Percentiles rank a stretch among this genome's conserved stretches.
Conservation (phyloP, 441 rosid species). For the Biscutella laevigata region DNA sequence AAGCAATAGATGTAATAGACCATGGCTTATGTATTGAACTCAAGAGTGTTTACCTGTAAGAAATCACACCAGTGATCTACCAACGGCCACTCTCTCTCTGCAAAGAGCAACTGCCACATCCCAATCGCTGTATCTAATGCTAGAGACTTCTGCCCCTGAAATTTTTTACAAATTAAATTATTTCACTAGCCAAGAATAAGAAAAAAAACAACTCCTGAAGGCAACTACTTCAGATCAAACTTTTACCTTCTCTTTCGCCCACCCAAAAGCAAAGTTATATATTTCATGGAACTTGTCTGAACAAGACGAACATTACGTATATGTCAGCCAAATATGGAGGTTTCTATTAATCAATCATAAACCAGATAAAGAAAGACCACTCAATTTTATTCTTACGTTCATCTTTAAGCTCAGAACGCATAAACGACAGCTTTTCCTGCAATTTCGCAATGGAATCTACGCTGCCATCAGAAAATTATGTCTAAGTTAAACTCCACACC, state of each 20-base stretch:
- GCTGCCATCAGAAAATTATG: conserved; percentile 40
- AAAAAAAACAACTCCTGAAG: neutral
- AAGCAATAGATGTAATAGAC: neutral
- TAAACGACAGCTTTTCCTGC: conserved; percentile 52
- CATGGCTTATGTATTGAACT: neutral
- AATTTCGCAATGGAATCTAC: conserved; percentile 75
- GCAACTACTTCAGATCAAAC: neutral
- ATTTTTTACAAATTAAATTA: neutral
- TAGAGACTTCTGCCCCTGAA: conserved; percentile 91
- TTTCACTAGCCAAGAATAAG: neutral
- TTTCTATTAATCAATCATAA: neutral
- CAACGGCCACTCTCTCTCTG: conserved; percentile 79
- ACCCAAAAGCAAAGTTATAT: conserved; percentile 87
- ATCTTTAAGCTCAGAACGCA: conserved; percentile 79
- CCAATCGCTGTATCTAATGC: conserved; percentile 96
- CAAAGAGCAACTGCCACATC: conserved; percentile 91
- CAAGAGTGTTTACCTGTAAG: conserved; percentile 50
- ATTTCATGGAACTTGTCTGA: conserved; percentile 93
- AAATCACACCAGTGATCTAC: conserved; percentile 94
- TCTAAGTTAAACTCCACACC: conserved; percentile 7
- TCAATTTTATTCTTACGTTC: conserved; percentile 47
- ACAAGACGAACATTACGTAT: conserved; percentile 15
- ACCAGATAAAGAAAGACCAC: neutral
- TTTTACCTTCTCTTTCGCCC: conserved; percentile 96
- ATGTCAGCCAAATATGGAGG: conserved; percentile 7